A percentile compares a stretch with the other conserved stretches of the same genome.
phyloP scores from a whole-genome alignment of 805 yeast species.

The Candida nemodendra region DNA sequence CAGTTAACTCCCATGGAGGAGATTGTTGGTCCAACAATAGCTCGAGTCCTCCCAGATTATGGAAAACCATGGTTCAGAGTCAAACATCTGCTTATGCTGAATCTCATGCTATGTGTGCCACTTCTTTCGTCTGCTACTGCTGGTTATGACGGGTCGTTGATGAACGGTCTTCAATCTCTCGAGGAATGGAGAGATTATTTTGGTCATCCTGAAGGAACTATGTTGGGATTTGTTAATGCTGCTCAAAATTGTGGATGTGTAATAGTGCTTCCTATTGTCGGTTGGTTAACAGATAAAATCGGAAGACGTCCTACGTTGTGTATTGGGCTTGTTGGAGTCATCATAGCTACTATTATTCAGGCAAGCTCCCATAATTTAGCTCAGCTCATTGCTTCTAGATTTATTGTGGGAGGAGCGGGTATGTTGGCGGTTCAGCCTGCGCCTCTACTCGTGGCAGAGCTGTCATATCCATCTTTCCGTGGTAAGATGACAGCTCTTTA shows the following conservation, averaged over 20 bases:
- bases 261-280: constrained; percentile 26
- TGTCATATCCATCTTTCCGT: constrained; percentile 48
- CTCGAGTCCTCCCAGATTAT: constrained; percentile 22
- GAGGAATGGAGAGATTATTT: constrained; percentile 36
- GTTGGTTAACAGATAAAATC: constrained; percentile 41
- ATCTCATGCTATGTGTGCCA: constrained; percentile 37
- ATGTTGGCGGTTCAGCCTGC: constrained; percentile 42
- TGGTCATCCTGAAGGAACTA: constrained; percentile 32
- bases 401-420: constrained; percentile 48
- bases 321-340: constrained; percentile 50
- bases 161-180: constrained; percentile 46
- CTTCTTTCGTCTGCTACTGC: constrained; percentile 38
- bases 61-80: constrained; percentile 36
- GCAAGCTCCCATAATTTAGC: constrained; percentile 36
- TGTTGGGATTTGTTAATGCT: constrained; percentile 37
- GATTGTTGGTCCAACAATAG: constrained; percentile 20
- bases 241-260: constrained; percentile 39
- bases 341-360: constrained; percentile 57
- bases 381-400: constrained; percentile 43
- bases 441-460: constrained; percentile 51
- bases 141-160: constrained; percentile 43
- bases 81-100: constrained; percentile 39
- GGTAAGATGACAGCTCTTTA: constrained; percentile 43
- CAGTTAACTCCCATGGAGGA: constrained; percentile 17
- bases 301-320: constrained; percentile 63